Conservation (phyloP, 495 filamentous ascomycete genomes). For the Elasticomyces elasticus region DNA sequence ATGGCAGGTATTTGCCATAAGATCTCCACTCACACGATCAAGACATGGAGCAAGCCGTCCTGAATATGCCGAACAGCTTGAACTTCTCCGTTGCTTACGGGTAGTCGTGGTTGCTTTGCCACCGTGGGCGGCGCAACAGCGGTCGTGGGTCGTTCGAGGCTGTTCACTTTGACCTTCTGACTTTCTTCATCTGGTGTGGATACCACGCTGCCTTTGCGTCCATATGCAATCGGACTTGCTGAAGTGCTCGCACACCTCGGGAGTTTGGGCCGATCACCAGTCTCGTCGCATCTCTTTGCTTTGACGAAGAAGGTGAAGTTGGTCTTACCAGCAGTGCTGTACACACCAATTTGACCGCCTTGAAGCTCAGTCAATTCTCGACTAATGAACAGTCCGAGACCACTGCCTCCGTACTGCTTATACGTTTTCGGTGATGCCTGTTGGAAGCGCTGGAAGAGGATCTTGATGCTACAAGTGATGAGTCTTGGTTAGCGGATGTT, state of each 20-base stretch:
- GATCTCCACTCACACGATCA: neutral
- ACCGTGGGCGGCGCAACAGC: neutral
- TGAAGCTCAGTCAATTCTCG: constrained; percentile 66
- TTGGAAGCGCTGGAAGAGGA: constrained; percentile 70
- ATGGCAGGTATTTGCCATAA: too few species aligned
- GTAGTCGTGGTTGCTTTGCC: too few species aligned
- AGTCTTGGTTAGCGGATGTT: too few species aligned
- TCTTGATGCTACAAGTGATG: too few species aligned
- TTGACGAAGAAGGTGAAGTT: constrained; percentile 79
- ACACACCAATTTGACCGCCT: constrained; percentile 73
- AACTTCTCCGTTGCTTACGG: too few species aligned
- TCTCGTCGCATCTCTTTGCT: constrained; percentile 34
- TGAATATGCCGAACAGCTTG: neutral
- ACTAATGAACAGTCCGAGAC: constrained; percentile 73
- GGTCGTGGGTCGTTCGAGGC: too few species aligned
- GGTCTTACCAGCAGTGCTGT: constrained; percentile 56
- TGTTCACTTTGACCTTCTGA: too few species aligned
- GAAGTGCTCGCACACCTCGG: constrained; percentile 1
- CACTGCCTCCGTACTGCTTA: constrained; percentile 70
- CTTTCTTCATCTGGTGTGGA: neutral
- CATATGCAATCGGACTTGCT: neutral
- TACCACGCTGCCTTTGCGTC: neutral
- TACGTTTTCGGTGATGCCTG: constrained; percentile 71
- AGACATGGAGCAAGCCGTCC: neutral
- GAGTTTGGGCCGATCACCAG: neutral